A percentile compares a stretch with the other conserved stretches of the same genome.
These are phyloP conservation scores for Fraxinus angustifolia DNA, from an alignment of 305 asterid species.

Conservation along the genomic window DNA sequence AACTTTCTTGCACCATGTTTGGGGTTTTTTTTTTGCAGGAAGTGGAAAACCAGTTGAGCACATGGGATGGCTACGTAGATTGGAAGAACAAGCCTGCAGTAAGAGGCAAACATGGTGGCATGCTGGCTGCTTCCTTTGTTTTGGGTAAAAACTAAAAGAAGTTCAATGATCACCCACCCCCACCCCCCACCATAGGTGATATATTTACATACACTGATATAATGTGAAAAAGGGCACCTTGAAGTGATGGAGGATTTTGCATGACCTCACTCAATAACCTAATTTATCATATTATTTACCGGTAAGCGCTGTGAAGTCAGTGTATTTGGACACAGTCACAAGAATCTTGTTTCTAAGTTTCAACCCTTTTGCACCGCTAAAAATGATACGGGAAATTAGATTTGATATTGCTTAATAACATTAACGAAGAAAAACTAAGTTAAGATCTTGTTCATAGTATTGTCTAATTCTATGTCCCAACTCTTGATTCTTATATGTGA, in stretches of 20 bases:
- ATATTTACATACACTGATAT: background rate
- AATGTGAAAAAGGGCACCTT: background rate
- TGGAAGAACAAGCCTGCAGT: background rate
- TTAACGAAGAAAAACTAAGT: background rate
- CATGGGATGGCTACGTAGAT: background rate
- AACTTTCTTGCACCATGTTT: background rate
- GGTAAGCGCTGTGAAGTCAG: background rate
- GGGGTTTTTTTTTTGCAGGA: slow-evolving; percentile 36
- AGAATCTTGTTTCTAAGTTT: background rate
- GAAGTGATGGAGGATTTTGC: background rate
- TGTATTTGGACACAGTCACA: background rate
- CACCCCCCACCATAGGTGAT: background rate
- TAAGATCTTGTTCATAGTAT: background rate
- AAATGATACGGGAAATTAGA: background rate
- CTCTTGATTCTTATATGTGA: background rate
- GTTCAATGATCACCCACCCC: background rate
- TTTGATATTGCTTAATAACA: background rate
- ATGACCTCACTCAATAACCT: background rate
- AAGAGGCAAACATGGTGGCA: background rate
- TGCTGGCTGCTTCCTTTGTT: slow-evolving; percentile 78
- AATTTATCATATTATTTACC: background rate
- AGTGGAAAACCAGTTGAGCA: slow-evolving; percentile 23
- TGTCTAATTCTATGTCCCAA: background rate
- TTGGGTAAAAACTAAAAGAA: slow-evolving; percentile 35
- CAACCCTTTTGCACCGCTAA: background rate